Percentiles rank a stretch among this genome's conserved stretches.
Evolutionary conservation across 768 basidiomycete species (phyloP).

Genomic region (Tephrocybe sp.): DNA sequence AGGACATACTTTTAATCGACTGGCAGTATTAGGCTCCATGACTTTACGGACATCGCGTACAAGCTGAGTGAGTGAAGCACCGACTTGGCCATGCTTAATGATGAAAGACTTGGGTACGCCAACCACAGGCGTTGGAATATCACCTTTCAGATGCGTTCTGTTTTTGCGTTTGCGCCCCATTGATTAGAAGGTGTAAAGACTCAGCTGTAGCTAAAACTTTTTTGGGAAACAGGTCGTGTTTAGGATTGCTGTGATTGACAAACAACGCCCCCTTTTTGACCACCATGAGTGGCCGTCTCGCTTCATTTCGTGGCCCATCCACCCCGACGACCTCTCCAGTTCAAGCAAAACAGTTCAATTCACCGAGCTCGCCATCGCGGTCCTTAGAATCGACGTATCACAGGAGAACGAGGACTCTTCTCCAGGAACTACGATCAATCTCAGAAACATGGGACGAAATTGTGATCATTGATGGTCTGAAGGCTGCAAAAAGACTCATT

Average conservation of each 20-base stretch:
- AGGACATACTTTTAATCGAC: slow-evolving; percentile 72
- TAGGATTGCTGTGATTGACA: slow-evolving; percentile 17
- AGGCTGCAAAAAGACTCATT: slow-evolving; percentile 66
- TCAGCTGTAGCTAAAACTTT: slow-evolving; percentile 12
- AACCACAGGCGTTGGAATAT: slow-evolving; percentile 28
- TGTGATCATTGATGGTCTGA: slow-evolving; percentile 76
- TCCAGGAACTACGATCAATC: slow-evolving; percentile 66
- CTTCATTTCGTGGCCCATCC: slow-evolving; percentile 81
- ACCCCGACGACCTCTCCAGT: slow-evolving; percentile 72
- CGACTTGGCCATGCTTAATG: slow-evolving; percentile 94
- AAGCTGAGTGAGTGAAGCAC: slow-evolving; percentile 81
- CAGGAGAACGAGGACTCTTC: slow-evolving; percentile 65
- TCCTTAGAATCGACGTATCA: slow-evolving; percentile 76
- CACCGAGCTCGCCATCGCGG: slow-evolving; percentile 48
- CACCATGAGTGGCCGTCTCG: slow-evolving; percentile 45
- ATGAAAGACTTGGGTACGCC: slow-evolving; percentile 88
- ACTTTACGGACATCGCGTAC: slow-evolving; percentile 93
- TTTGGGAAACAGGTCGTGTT: slow-evolving; percentile 13
- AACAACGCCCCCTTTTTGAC: slow-evolving; percentile 16
- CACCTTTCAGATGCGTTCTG: slow-evolving; percentile 77
- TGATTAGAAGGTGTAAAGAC: neutral
- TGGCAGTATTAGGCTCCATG: slow-evolving; percentile 98
- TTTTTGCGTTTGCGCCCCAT: slow-evolving; percentile 82
- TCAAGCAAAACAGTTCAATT: slow-evolving; percentile 35
- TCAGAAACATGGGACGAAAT: slow-evolving; percentile 83